Evolutionary conservation across 257 asterid genomes (phyloP).

Genomic region (Salvia rosmarinus): DNA sequence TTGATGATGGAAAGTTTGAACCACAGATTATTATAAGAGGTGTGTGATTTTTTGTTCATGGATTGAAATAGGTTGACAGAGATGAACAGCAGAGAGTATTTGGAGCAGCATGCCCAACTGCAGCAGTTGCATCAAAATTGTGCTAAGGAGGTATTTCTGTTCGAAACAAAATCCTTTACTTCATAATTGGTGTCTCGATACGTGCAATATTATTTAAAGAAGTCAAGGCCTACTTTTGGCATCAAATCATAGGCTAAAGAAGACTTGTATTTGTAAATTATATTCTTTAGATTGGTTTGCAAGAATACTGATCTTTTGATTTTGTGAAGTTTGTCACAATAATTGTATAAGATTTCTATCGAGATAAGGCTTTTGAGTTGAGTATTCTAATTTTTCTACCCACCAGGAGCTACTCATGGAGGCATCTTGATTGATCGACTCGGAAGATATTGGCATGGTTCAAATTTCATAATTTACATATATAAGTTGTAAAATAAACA

Average conservation of each 20-base stretch:
- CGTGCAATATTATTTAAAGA: too few species aligned
- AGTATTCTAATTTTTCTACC: too few species aligned
- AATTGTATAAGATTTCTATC: too few species aligned
- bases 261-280: neutral
- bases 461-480: too few species aligned
- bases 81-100: conserved; percentile 83
- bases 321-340: too few species aligned
- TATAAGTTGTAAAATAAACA: too few species aligned
- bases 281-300: neutral
- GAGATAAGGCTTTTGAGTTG: too few species aligned
- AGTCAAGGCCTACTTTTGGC: neutral
- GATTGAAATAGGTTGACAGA: conserved; percentile 46
- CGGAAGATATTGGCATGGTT: too few species aligned
- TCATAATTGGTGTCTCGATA: neutral
- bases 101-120: conserved; percentile 61
- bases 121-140: too few species aligned
- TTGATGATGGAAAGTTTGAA: neutral
- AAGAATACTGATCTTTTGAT: neutral
- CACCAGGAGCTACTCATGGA: too few species aligned
- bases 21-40: neutral
- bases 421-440: too few species aligned
- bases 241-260: neutral
- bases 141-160: neutral
- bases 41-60: neutral
- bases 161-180: neutral